phyloP scores from a whole-genome alignment of 1,284 basidiomycete genomes.

The Boletus austroedulis region DNA sequence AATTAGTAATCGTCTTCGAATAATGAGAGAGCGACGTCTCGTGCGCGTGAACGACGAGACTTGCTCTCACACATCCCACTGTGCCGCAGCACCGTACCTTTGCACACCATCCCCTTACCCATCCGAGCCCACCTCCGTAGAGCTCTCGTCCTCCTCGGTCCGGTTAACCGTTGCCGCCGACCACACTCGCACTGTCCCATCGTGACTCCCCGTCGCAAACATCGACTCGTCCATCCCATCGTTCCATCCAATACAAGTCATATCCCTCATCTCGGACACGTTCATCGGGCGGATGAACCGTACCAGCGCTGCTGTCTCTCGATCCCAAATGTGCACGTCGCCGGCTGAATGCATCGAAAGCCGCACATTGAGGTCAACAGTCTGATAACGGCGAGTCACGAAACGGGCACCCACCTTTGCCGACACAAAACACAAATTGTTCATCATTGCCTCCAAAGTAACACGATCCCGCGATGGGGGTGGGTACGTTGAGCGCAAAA shows the following conservation, averaged over 20 bases:
- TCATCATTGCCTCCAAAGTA: constrained; percentile 77
- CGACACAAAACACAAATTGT: constrained; percentile 71
- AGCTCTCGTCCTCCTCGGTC: constrained; percentile 10
- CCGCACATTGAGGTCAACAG: background rate
- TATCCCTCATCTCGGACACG: constrained; percentile 46
- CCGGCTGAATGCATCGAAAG: constrained; percentile 47
- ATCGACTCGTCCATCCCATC: constrained; percentile 59
- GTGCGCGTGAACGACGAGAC: background rate
- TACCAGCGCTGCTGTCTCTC: constrained; percentile 64
- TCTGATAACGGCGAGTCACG: background rate
- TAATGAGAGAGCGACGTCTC: no score
- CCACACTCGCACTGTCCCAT: constrained; percentile 71
- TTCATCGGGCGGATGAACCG: constrained; percentile 59
- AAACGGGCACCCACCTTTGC: constrained; percentile 53
- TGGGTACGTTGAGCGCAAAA: constrained; percentile 62
- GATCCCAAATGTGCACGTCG: constrained; percentile 82
- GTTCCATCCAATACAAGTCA: constrained; percentile 79
- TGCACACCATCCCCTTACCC: background rate
- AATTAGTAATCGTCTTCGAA: no score
- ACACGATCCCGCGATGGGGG: constrained; percentile 76
- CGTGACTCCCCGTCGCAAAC: constrained; percentile 76
- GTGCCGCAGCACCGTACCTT: background rate
- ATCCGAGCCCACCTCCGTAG: constrained; percentile 23
- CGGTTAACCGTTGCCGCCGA: constrained; percentile 35
- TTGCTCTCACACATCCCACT: background rate